Percentiles rank a stretch among this genome's conserved stretches.
Evolutionary conservation across 1,139 yeast genomes (phyloP).

Genomic region (Arxiozyma slooffiae): DNA sequence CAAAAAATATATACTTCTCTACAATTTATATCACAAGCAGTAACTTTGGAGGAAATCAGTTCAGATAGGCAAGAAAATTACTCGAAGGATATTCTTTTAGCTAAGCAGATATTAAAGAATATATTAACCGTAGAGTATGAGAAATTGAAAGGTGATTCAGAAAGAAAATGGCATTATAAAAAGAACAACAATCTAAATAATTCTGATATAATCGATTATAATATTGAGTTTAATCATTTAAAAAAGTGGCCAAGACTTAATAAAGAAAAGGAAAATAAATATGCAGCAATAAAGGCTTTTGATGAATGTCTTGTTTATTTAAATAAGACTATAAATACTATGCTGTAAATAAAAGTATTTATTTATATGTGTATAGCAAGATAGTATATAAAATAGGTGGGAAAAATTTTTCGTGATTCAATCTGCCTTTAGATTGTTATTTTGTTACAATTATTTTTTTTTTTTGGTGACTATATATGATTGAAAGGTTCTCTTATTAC

Average conservation of each 20-base stretch:
- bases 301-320: constrained; percentile 20
- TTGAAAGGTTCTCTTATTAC: background rate
- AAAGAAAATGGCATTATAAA: background rate
- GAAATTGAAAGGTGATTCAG: constrained; percentile 7
- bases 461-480: too few species aligned
- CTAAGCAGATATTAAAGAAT: constrained; percentile 23
- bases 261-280: constrained; percentile 2
- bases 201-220: constrained; percentile 7
- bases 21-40: constrained; percentile 20
- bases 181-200: background rate
- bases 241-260: background rate
- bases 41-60: constrained; percentile 1
- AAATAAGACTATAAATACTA: constrained; percentile 22
- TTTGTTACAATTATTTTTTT: too few species aligned
- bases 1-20: constrained; percentile 13
- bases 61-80: background rate
- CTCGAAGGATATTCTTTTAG: constrained; percentile 1
- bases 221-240: constrained; percentile 13
- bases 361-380: background rate
- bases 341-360: constrained; percentile 11
- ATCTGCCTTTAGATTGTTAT: background rate
- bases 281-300: constrained; percentile 15
- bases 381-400: background rate
- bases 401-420: background rate
- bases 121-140: constrained; percentile 23